These are phyloP conservation scores for Phytophthora sp. DNA, from an alignment of 352 stramenopile species.

Conservation along the genomic window DNA sequence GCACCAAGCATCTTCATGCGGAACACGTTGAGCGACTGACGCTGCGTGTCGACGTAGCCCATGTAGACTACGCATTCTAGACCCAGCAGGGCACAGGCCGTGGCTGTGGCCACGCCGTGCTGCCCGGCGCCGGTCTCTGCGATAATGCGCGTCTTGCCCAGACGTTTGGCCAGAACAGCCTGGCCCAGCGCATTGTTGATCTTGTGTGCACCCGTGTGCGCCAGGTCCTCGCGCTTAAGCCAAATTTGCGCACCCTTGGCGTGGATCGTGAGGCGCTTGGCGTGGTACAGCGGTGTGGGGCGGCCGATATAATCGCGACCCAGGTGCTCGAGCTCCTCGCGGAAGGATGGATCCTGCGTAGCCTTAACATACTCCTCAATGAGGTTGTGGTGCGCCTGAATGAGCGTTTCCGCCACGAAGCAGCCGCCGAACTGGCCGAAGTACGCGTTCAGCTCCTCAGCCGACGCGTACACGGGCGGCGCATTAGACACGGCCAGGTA, in stretches of 20 bases:
- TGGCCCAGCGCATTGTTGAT: slow-evolving; percentile 99
- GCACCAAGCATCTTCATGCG: slow-evolving; percentile 99
- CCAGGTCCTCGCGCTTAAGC: slow-evolving; percentile 98
- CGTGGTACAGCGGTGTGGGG: slow-evolving; percentile 97
- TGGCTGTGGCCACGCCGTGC: slow-evolving; percentile 98
- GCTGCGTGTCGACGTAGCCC: slow-evolving; percentile 97
- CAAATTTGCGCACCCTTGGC: slow-evolving; percentile 96
- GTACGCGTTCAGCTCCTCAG: slow-evolving; percentile 77
- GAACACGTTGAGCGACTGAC: slow-evolving; percentile 98
- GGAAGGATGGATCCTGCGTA: slow-evolving; percentile 95
- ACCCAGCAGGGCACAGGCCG: slow-evolving; percentile 95
- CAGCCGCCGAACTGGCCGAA: slow-evolving; percentile 96
- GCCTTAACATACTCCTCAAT: slow-evolving; percentile 93
- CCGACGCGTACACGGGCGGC: slow-evolving; percentile 69
- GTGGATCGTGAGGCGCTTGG: slow-evolving; percentile 94
- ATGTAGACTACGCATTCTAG: slow-evolving; percentile 99
- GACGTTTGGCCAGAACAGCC: slow-evolving; percentile 94
- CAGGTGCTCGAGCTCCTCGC: slow-evolving; percentile 95
- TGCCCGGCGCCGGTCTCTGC: slow-evolving; percentile 98
- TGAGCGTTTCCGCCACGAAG: slow-evolving; percentile 98
- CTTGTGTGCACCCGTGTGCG: slow-evolving; percentile 98
- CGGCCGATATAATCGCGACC: slow-evolving; percentile 93
- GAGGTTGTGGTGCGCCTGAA: slow-evolving; percentile 96
- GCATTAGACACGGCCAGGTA: slow-evolving; percentile 81
- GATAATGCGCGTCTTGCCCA: slow-evolving; percentile 98